Conservation (phyloP, 176 grass and related monocot species). For the Eleusine indica region DNA sequence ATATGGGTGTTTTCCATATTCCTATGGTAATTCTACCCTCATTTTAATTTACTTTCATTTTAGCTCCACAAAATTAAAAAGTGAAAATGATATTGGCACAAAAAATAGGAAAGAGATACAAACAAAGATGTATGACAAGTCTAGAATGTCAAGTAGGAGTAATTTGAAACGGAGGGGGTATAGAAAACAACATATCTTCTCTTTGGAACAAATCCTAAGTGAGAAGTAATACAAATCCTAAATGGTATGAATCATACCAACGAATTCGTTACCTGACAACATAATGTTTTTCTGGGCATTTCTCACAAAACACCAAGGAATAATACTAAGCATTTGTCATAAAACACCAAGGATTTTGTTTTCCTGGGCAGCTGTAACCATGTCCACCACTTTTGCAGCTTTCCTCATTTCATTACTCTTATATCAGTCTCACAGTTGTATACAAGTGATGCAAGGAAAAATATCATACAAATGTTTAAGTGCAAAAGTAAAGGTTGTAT, state of each 20-base stretch:
- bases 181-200: too few species aligned
- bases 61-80: too few species aligned
- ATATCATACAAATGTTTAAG: conserved; percentile 14
- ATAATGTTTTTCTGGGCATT: too few species aligned
- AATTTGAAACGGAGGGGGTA: too few species aligned
- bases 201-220: too few species aligned
- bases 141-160: too few species aligned
- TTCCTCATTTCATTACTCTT: conserved; percentile 13
- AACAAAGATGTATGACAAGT: too few species aligned
- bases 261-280: neutral
- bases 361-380: neutral
- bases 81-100: too few species aligned
- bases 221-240: too few species aligned
- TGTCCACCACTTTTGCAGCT: neutral
- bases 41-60: too few species aligned
- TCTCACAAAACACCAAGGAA: too few species aligned
- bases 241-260: neutral
- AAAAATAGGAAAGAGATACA: too few species aligned
- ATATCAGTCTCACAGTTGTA: neutral
- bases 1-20: neutral
- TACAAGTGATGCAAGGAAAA: conserved; percentile 23
- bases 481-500: conserved; percentile 8
- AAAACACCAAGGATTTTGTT: neutral
- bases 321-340: neutral
- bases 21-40: neutral